These are phyloP conservation scores for Schizochytrium sp. DNA, from an alignment of 108 stramenopile species.

Conservation along the genomic window DNA sequence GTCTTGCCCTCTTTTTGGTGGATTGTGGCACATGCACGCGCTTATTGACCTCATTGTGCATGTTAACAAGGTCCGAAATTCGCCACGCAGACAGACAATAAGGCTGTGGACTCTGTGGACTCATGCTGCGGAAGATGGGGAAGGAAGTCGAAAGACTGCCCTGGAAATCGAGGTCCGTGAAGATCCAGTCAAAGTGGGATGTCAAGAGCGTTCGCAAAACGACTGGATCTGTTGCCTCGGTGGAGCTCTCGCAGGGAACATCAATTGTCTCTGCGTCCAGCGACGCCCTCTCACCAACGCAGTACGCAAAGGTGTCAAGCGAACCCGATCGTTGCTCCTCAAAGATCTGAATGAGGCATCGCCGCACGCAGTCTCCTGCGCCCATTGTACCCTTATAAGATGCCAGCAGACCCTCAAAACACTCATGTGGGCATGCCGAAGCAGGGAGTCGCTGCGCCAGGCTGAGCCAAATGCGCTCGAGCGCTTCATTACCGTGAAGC, in stretches of 20 bases:
- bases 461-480: not conserved
- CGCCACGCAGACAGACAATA: not conserved
- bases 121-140: not conserved
- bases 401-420: not conserved
- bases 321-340: not conserved
- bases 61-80: too few relatives aligned
- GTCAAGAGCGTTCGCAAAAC: not conserved
- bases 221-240: not conserved
- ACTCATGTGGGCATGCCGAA: not conserved
- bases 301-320: not conserved
- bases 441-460: not conserved
- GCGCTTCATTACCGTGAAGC: not conserved
- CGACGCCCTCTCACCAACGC: not conserved
- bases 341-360: not conserved
- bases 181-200: not conserved
- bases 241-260: not conserved
- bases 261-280: not conserved
- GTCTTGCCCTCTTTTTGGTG: too few relatives aligned
- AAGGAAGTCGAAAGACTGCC: not conserved
- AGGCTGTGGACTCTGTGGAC: not conserved
- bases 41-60: too few relatives aligned
- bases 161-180: not conserved
- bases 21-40: too few relatives aligned
- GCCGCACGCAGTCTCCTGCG: not conserved
- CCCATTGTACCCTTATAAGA: not conserved